Conservation (phyloP, 805 yeast species). For the Lachancea mirantina region DNA sequence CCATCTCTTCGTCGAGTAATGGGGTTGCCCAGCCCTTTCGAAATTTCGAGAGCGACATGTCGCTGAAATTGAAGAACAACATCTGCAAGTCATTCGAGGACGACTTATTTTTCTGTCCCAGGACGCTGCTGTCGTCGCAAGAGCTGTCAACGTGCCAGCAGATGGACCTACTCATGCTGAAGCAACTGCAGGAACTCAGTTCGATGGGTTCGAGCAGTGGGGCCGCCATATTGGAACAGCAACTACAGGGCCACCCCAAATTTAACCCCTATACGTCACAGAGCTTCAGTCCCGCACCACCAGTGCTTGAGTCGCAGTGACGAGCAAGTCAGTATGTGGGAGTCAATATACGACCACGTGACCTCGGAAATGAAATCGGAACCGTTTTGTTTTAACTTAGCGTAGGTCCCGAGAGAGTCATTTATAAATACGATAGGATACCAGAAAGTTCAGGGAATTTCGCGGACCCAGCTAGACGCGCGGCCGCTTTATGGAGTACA, state of each 20-base stretch:
- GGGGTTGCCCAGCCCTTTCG: slow-evolving; percentile 1
- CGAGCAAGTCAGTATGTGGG: no score
- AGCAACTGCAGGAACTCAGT: slow-evolving; percentile 14
- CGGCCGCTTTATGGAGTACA: no score
- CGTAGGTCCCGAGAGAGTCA: no score
- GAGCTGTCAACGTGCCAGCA: slow-evolving; percentile 24
- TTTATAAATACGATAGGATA: no score
- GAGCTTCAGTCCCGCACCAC: slow-evolving; percentile 47
- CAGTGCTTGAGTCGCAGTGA: slow-evolving; percentile 5
- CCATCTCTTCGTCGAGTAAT: not conserved
- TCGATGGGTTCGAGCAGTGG: not conserved
- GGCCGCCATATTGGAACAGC: slow-evolving; percentile 10
- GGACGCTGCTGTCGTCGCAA: slow-evolving; percentile 22
- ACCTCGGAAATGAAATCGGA: no score
- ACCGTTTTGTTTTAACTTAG: no score
- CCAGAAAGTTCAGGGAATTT: no score
- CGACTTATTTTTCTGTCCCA: slow-evolving; percentile 29
- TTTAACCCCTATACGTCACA: slow-evolving; percentile 65
- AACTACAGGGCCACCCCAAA: slow-evolving; percentile 34
- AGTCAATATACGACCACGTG: no score
- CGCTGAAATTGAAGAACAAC: slow-evolving; percentile 23
- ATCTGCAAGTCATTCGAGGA: slow-evolving; percentile 28
- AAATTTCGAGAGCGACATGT: slow-evolving; percentile 4
- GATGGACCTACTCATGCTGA: slow-evolving; percentile 20
- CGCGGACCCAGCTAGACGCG: no score